These are phyloP conservation scores for Colletotrichum euphorbiae DNA, from an alignment of 2,329 filamentous ascomycete genomes.

Conservation along the genomic window DNA sequence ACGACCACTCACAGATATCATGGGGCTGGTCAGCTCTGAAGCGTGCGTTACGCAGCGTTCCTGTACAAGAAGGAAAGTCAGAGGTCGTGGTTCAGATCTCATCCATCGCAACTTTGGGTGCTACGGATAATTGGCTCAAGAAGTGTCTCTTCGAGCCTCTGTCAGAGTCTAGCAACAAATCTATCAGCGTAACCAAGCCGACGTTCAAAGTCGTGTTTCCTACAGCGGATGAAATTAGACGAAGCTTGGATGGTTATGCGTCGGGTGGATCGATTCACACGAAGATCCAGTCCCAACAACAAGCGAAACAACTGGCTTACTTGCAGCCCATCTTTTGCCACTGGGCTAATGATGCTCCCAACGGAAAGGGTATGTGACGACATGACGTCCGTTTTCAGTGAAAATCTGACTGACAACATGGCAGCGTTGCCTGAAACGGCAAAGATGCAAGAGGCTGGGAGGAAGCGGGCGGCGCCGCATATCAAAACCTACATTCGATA, in stretches of 20 bases:
- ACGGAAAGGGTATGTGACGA: conserved; percentile 48
- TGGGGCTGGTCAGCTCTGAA: conserved; percentile 83
- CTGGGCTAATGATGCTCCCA: conserved; percentile 74
- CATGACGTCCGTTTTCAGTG: neutral
- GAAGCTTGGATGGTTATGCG: conserved; percentile 80
- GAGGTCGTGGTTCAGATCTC: conserved; percentile 76
- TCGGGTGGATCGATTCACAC: conserved; percentile 86
- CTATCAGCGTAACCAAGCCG: conserved; percentile 49
- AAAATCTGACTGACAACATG: conserved; percentile 20
- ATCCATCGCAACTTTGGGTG: conserved; percentile 83
- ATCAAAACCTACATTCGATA: conserved; percentile 90
- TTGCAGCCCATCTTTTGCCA: conserved; percentile 77
- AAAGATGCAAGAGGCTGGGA: conserved; percentile 62
- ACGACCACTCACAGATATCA: conserved; percentile 61
- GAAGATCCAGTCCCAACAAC: conserved; percentile 76
- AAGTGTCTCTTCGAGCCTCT: conserved; percentile 70
- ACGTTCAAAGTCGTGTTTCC: conserved; percentile 82
- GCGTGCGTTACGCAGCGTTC: conserved; percentile 67
- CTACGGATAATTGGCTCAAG: conserved; percentile 77
- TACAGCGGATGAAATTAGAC: conserved; percentile 80
- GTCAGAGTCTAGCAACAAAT: conserved; percentile 46
- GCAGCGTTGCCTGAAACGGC: conserved; percentile 45
- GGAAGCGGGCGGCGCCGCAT: conserved; percentile 81
- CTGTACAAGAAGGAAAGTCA: conserved; percentile 53
- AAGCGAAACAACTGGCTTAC: conserved; percentile 80